phyloP scores from a whole-genome alignment of 2,329 filamentous ascomycete species.

The Emmonsiellopsis sp. region DNA sequence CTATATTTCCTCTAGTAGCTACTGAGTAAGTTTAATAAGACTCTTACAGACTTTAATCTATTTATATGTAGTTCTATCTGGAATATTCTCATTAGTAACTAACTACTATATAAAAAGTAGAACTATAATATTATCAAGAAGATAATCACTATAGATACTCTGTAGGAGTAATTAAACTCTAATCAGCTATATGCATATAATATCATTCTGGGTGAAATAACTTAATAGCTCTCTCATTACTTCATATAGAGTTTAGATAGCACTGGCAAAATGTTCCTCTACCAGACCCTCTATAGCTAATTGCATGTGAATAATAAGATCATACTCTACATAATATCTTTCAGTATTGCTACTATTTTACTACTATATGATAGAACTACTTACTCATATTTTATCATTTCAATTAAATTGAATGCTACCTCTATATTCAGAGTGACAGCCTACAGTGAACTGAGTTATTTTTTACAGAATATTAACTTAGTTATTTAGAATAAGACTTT shows the following conservation, averaged over 20 bases:
- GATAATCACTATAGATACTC: neutral
- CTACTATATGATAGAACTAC: too few species aligned
- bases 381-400: too few species aligned
- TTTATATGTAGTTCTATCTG: neutral
- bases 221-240: neutral
- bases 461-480: too few species aligned
- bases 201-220: neutral
- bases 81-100: neutral
- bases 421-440: too few species aligned
- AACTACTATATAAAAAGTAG: neutral
- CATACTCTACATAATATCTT: neutral
- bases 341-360: too few species aligned
- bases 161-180: neutral
- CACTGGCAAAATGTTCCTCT: neutral
- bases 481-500: too few species aligned
- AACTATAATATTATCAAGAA: neutral
- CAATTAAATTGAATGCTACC: too few species aligned
- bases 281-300: neutral
- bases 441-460: rapidly evolving
- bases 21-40: neutral
- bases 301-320: neutral
- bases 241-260: neutral
- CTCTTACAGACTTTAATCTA: neutral
- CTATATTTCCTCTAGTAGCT: neutral
- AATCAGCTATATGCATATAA: neutral